A percentile compares a stretch with the other conserved stretches of the same genome.
These are phyloP conservation scores for Silene coronaria DNA, from an alignment of 179 eudicot species.

Conservation along the genomic window DNA sequence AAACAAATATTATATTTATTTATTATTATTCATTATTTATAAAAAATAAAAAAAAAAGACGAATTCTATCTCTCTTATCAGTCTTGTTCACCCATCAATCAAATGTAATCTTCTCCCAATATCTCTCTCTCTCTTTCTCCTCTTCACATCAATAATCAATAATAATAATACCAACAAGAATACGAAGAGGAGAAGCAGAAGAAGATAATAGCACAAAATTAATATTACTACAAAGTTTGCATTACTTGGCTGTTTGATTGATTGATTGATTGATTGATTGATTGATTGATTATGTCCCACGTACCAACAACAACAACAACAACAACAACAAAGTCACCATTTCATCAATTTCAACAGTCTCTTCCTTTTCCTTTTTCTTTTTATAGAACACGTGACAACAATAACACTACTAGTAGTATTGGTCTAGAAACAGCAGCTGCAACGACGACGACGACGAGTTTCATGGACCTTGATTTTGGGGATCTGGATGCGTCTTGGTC, in stretches of 20 bases:
- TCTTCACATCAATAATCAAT: not conserved
- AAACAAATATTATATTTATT: not conserved
- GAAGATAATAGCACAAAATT: not conserved
- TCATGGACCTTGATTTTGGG: slow-evolving; percentile 66
- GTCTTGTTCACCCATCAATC: slow-evolving; percentile 9
- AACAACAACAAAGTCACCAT: not conserved
- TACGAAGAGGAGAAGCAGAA: not conserved
- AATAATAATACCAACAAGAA: not conserved
- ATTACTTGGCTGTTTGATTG: no score
- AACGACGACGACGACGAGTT: slow-evolving; percentile 6
- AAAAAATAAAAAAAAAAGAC: not conserved
- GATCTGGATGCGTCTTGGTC: slow-evolving; percentile 67
- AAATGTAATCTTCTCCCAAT: slow-evolving; percentile 15
- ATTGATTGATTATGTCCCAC: slow-evolving; percentile 29
- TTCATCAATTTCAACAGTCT: not conserved
- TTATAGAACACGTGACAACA: not conserved
- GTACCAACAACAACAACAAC: not conserved
- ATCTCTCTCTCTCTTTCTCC: slow-evolving; percentile 17
- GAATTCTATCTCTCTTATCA: not conserved
- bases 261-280: no score
- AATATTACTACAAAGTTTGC: no score
- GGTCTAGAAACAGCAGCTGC: slow-evolving; percentile 10
- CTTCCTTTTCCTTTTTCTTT: slow-evolving; percentile 2
- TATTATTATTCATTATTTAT: not conserved
- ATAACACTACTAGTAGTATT: not conserved